Base-by-base conservation (phyloP, 192 early-diverging fungal species). In the Gonapodya sp. region DNA sequence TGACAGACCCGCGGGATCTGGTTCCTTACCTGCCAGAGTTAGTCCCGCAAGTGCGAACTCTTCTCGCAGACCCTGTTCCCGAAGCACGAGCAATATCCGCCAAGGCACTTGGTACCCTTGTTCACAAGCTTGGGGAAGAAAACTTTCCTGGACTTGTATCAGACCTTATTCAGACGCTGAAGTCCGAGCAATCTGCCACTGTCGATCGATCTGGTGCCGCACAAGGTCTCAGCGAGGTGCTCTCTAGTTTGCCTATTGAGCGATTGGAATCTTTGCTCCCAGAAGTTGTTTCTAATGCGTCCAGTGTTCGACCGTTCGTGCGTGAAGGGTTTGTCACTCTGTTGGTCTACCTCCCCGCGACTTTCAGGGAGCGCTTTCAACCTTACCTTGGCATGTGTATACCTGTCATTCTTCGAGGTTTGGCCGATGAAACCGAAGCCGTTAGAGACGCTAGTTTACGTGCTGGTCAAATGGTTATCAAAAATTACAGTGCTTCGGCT, bases 311-410 rank as follows among this genome's bases (percentile, higher is more conserved):
- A 80, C 81, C 92, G 0, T 92, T 93, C 80, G 94, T 97, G 31
- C 94, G 98, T 46, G 97, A 99, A 87, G 98, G 98, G 80, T 99
- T 97, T 83, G 95, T 98, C 81, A 95, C 94, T 1, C 88, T 99
- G 83, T 91, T 99, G 32, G 91, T 98, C 34, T 99, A 96, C 86
- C 86, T 99, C 82, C 98, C 98, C 35, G 93, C 94, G 0, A 99
- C 98, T 0, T 96, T 95, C 86, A 96, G 96, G 77, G 90, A 92
- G 34, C 88, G 89, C n/a, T 99, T 97, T 90, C 92, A 92, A 83
- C 94, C 93, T 72, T 98, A 98, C 83, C 86, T 99, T 75, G 92
- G 92, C 14, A 89, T 91, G 35, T 93, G 95, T 75, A 92, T 99
- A 83, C 93, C 98, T 80, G 91, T 94, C 1, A 92, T 99, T 78